Percentiles rank a stretch among this genome's conserved stretches.
Conservation (phyloP, 2,329 filamentous ascomycete species). For the Diaporthe citri region DNA sequence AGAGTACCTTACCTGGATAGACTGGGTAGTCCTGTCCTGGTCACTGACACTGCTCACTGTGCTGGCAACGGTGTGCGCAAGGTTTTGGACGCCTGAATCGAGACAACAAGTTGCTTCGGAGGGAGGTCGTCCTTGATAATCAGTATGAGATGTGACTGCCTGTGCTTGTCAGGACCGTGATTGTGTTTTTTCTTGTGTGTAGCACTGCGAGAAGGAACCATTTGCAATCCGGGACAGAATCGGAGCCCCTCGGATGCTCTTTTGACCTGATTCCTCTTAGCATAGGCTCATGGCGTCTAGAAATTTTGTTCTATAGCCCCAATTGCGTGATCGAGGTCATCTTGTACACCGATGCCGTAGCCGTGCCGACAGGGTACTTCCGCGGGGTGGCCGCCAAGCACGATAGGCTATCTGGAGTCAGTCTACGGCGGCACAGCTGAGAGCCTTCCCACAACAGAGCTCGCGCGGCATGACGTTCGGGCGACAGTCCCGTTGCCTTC, state of each 20-base stretch:
- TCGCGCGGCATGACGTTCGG: constrained; percentile 20
- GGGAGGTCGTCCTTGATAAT: constrained; percentile 26
- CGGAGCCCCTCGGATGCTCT: constrained; percentile 25
- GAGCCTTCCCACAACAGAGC: constrained; percentile 8
- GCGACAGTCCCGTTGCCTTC: constrained; percentile 8
- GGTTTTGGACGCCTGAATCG: neutral
- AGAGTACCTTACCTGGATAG: constrained; percentile 24
- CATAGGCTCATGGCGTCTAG: constrained; percentile 27
- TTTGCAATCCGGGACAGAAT: constrained; percentile 29
- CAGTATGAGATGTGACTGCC: neutral
- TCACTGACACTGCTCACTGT: constrained; percentile 30
- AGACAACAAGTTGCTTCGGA: constrained; percentile 14
- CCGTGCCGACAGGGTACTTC: constrained; percentile 28
- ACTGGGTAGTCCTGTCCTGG: constrained; percentile 14
- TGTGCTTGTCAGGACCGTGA: neutral
- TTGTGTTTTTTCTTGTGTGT: neutral
- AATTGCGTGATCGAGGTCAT: constrained; percentile 39
- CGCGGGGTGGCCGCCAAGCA: constrained; percentile 24
- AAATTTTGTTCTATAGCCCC: constrained; percentile 34
- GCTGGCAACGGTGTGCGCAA: constrained; percentile 33
- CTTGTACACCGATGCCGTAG: constrained; percentile 32
- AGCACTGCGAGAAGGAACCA: neutral
- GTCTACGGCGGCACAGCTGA: constrained; percentile 9
- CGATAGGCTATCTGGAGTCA: constrained; percentile 24
- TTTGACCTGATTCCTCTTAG: constrained; percentile 13